Percentiles rank a stretch among this genome's conserved stretches.
These are phyloP conservation scores for Populus tomentosa DNA, from an alignment of 441 rosid genomes.

Conservation along the genomic window DNA sequence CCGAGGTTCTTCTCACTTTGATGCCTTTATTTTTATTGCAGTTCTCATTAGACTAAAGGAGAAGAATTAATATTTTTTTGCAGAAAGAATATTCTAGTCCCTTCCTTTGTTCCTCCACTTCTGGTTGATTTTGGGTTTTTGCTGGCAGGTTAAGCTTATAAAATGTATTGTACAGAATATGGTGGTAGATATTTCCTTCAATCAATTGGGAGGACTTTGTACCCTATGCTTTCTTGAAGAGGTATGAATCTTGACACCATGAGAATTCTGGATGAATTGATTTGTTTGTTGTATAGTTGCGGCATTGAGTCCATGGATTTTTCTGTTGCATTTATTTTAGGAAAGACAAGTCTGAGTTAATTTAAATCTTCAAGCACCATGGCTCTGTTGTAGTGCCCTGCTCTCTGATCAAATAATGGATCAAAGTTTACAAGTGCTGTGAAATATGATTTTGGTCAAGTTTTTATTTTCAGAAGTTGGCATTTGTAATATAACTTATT, in stretches of 20 bases:
- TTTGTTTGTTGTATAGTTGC: neutral
- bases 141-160: constrained; percentile 81
- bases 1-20: constrained; percentile 55
- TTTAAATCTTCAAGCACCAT: neutral
- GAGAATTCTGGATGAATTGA: neutral
- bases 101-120: neutral
- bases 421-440: neutral
- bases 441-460: neutral
- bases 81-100: neutral
- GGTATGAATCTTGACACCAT: constrained; percentile 34
- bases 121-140: neutral
- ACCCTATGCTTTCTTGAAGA: constrained; percentile 88
- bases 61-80: neutral
- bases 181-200: constrained; percentile 89
- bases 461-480: neutral
- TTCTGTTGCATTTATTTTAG: neutral
- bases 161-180: constrained; percentile 85
- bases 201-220: constrained; percentile 85
- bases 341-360: neutral
- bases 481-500: constrained; percentile 8
- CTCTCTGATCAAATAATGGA: neutral
- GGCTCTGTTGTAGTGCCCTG: neutral
- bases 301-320: neutral
- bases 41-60: neutral
- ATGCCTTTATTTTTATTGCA: constrained; percentile 10